Conservation (phyloP, 2,329 filamentous ascomycete genomes). For the Talaromyces verruculosus region DNA sequence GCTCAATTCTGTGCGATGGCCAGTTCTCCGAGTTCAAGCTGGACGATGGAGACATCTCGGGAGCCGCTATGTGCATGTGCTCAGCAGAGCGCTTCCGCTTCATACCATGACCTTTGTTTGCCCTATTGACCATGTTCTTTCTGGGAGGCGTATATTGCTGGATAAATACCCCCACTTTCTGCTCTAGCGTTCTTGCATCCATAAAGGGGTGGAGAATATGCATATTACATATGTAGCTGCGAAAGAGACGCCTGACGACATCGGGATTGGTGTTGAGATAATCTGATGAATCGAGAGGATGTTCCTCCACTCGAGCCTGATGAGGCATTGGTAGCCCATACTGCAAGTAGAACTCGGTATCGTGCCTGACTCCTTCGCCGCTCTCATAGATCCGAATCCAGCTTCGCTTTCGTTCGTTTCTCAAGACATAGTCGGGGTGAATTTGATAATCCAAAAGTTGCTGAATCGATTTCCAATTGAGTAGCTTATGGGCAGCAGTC, state of each 20-base stretch:
- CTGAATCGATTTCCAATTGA: slow-evolving; percentile 70
- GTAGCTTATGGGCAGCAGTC: slow-evolving; percentile 79
- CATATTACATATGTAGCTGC: slow-evolving; percentile 60
- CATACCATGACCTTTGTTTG: slow-evolving; percentile 30
- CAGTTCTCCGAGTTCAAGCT: slow-evolving; percentile 20
- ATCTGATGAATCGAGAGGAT: slow-evolving; percentile 50
- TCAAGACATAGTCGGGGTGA: slow-evolving; percentile 71
- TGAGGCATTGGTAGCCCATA: slow-evolving; percentile 39
- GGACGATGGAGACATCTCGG: slow-evolving; percentile 26
- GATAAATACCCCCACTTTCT: slow-evolving; percentile 55
- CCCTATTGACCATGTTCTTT: too few relatives aligned
- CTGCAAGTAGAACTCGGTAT: slow-evolving; percentile 42
- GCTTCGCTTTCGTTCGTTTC: slow-evolving; percentile 71
- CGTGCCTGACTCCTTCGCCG: slow-evolving; percentile 69
- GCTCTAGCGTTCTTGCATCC: slow-evolving; percentile 52
- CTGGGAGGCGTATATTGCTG: slow-evolving; percentile 45
- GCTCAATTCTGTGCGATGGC: slow-evolving; percentile 37
- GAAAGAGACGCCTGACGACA: slow-evolving; percentile 52
- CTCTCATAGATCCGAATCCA: slow-evolving; percentile 73
- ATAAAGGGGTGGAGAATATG: slow-evolving; percentile 66
- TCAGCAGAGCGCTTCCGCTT: slow-evolving; percentile 44
- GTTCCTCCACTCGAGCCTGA: slow-evolving; percentile 32
- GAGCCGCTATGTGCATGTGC: slow-evolving; percentile 28
- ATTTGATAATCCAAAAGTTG: slow-evolving; percentile 60
- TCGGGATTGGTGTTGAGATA: slow-evolving; percentile 54